Conservation (phyloP, 2,329 filamentous ascomycete species). For the Lasiodiplodia theobromae region DNA sequence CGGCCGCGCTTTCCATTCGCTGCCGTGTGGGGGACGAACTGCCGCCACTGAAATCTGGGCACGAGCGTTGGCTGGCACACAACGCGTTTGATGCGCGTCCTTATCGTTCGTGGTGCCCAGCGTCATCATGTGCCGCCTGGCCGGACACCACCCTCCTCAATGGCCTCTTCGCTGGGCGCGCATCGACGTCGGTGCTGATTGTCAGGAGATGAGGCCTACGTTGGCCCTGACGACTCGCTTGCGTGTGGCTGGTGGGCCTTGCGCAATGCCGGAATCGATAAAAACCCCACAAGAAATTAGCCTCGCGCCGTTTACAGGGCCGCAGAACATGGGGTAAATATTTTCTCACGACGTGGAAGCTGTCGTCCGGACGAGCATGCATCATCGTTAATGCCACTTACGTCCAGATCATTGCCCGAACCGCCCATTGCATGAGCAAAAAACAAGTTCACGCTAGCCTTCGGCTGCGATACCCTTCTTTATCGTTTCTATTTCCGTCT, state of each 20-base stretch:
- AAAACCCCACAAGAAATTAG: neutral
- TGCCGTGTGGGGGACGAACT: slow-evolving; percentile 7
- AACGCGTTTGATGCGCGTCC: slow-evolving; percentile 10
- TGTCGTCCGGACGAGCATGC: no score
- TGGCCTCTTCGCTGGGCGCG: neutral
- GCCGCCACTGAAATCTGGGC: slow-evolving; percentile 4
- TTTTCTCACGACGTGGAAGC: no score
- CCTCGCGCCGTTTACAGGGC: no score
- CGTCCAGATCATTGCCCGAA: no score
- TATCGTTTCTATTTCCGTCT: slow-evolving; percentile 14
- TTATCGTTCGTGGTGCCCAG: neutral
- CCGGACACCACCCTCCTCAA: neutral
- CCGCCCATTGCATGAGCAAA: neutral
- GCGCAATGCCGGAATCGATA: neutral
- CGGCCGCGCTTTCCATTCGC: slow-evolving; percentile 1
- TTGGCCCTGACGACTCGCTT: slow-evolving; percentile 22
- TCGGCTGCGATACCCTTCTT: neutral
- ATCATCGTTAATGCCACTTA: no score
- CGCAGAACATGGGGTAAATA: no score
- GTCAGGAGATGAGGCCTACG: slow-evolving; percentile 24
- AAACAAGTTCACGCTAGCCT: neutral
- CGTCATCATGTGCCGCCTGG: neutral
- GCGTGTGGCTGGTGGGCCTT: slow-evolving; percentile 26
- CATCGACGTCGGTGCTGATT: slow-evolving; percentile 1
- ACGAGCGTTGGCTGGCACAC: slow-evolving; percentile 7